These are phyloP conservation scores for Kurtzmaniella cleridarum DNA, from an alignment of 805 yeast species.

Conservation along the genomic window DNA sequence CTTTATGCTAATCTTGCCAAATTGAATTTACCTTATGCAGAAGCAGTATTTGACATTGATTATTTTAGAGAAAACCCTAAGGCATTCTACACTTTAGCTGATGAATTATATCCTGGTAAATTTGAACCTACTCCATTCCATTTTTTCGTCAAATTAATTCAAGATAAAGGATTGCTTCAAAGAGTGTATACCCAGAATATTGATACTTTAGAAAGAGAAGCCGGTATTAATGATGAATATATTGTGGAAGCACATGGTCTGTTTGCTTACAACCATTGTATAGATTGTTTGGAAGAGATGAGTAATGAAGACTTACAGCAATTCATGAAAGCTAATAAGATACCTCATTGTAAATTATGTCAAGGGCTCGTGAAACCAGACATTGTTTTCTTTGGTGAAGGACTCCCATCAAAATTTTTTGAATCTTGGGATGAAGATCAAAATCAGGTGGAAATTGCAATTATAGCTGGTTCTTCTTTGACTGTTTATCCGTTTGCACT, in stretches of 20 bases:
- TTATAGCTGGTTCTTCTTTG: slow-evolving; percentile 90
- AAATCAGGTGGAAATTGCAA: slow-evolving; percentile 57
- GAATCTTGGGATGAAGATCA: slow-evolving; percentile 57
- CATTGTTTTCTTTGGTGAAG: slow-evolving; percentile 92
- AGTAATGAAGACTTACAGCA: slow-evolving; percentile 39
- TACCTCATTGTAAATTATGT: slow-evolving; percentile 60
- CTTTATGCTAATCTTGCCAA: slow-evolving; percentile 74
- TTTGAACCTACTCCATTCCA: slow-evolving; percentile 83
- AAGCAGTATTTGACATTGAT: slow-evolving; percentile 90
- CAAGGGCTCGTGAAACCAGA: slow-evolving; percentile 83
- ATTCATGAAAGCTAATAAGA: slow-evolving; percentile 27
- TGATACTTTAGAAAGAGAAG: slow-evolving; percentile 83
- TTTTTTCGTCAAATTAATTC: slow-evolving; percentile 58
- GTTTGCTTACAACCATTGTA: slow-evolving; percentile 79
- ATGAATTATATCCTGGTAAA: slow-evolving; percentile 83
- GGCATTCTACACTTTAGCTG: slow-evolving; percentile 81
- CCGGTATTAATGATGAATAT: slow-evolving; percentile 61
- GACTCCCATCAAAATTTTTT: slow-evolving; percentile 68
- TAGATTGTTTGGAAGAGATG: slow-evolving; percentile 61
- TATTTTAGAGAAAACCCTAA: slow-evolving; percentile 70
- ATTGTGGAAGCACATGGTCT: slow-evolving; percentile 95
- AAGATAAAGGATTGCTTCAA: slow-evolving; percentile 55
- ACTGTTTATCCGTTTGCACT: slow-evolving; percentile 89
- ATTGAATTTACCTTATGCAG: slow-evolving; percentile 82
- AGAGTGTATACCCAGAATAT: slow-evolving; percentile 90